A percentile compares a stretch with the other conserved stretches of the same genome.
Evolutionary conservation across 495 filamentous ascomycete species (phyloP).

Genomic region (Neurospora sp.): DNA sequence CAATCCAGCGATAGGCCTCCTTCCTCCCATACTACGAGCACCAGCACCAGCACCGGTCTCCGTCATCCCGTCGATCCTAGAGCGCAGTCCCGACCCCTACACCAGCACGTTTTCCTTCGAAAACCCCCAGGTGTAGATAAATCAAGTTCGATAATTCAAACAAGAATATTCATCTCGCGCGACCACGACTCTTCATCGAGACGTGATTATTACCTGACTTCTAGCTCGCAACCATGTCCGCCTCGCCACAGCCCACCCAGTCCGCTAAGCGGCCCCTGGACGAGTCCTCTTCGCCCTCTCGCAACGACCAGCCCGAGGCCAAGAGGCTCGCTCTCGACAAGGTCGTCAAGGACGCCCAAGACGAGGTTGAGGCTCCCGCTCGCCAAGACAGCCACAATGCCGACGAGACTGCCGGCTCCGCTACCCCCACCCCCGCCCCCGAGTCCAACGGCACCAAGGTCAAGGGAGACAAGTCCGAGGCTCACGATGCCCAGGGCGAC

Average conservation of each 20-base stretch:
- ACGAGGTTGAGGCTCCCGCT: conserved; percentile 22
- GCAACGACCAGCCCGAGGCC: conserved; percentile 88
- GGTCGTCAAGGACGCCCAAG: conserved; percentile 49
- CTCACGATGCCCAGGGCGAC: conserved; percentile 49
- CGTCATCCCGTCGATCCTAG: background rate
- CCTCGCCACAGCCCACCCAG: conserved; percentile 43
- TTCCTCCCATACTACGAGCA: background rate
- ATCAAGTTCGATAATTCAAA: conserved; percentile 22
- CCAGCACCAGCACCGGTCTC: conserved; percentile 17
- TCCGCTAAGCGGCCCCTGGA: conserved; percentile 88
- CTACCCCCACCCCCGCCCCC: conserved; percentile 1
- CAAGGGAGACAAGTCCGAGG: conserved; percentile 46
- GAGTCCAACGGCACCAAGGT: conserved; percentile 35
- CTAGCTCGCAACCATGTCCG: conserved; percentile 36
- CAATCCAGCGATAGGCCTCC: background rate
- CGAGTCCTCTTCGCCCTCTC: conserved; percentile 89
- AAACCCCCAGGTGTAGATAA: conserved; percentile 79
- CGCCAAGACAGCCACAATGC: conserved; percentile 11
- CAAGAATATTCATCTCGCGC: conserved; percentile 36
- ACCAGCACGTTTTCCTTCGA: conserved; percentile 90
- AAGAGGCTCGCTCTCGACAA: conserved; percentile 96
- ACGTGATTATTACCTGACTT: conserved; percentile 19
- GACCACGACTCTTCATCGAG: conserved; percentile 15
- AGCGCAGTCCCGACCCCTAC: conserved; percentile 22
- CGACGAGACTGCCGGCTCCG: background rate